Evolutionary conservation across 768 basidiomycete species (phyloP), one percentile per base, ranked within the genome.

Genomic region (Pisolithus tinctorius): DNA sequence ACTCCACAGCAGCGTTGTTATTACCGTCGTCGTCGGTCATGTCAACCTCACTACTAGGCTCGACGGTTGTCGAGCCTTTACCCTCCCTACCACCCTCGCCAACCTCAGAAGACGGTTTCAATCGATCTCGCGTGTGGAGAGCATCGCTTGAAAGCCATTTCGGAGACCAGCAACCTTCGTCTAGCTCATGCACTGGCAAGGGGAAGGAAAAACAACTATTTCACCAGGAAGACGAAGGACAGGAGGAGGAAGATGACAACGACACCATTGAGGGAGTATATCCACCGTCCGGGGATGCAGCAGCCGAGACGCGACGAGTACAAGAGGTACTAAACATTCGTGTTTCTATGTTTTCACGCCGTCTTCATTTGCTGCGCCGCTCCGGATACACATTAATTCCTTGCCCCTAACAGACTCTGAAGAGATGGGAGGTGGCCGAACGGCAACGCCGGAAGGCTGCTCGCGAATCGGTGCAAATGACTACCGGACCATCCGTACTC

Each of bases 361-460:
- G 13, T 55, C 20, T 43, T 40, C 39, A 29, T 39, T 7, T 16
- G 27, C 42, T n/a, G 9, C 31, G 23, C 45, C 25, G 25, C 50
- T 30, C 6, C 46, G 17, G 16, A 20, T 5, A 37, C 26, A 14
- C 6, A 40, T 53, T 45, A 17, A 49, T 13, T 23, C 38, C 34
- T 1, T 40, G 41, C 23, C 42, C 39, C 29, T 48, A 31, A 48
- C 65, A 92, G 89, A 92, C 81, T 53, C 73, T 93, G 26, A 75
- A 77, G 57, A 77, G 78, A 40, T 92, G 88, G 90, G 89, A 92
- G 58, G 70, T 81, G 43, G 81, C 81, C 38, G 89, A 92, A 61
- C 77, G 85, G 17, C 82, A 82, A 58, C 78, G 86, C 52, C 79
- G 89, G 70, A 90, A 83, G 67, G 75, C 78, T 34, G 83, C 79